Evolutionary conservation across 2,329 filamentous ascomycete genomes (phyloP), one percentile per base, ranked within the genome.

Genomic region (Orbilia ellipsospora): DNA sequence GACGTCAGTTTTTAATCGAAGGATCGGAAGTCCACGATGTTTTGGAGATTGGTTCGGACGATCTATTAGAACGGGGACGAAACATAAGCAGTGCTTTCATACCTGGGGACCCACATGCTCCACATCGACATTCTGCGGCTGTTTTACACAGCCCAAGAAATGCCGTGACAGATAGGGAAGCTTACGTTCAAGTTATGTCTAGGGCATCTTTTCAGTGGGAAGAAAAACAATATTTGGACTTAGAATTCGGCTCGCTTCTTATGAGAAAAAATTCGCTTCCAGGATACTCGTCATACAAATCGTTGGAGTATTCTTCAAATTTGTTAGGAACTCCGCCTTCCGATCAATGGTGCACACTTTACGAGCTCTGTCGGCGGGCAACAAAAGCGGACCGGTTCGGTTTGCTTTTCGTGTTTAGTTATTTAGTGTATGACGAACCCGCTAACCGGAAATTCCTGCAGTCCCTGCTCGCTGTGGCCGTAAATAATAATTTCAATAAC

Each of bases 71-170:
- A 8, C 42, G 70, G 15, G 57, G 44, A 10, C 31, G 26, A 36
- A 57, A 74, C 28, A 20, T 16, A 12, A 67, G 64, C 16, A 74
- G 70, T 20, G 15, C 60, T 8, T 63, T 74, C 42, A n/a, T 10
- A 13, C 8, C 20, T n/a, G 70, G 70, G 1, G 70, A 74, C 42
- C 10, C 23, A 1, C 28, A 40, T 6, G 4, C 13, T 1, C 0
- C 1, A 0, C 5, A 63, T 42, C 18, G 70, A 4, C 52, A 20
- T 5, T 23, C 13, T 0, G 18, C 55, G 4, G 54, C 45, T 20
- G 13, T 8, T 6, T 1, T 6, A n/a, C 48, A 74, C 12, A 16
- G 1, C 18, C 31, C 59, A 1, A 26, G 70, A 28, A 40, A 74
- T 16, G 8, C 3, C 0, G 42, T 62, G 1, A 26, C 20, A 5